These are phyloP conservation scores for Triticum dicoccoides DNA, from an alignment of 176 grass and related monocot species.

Conservation along the genomic window DNA sequence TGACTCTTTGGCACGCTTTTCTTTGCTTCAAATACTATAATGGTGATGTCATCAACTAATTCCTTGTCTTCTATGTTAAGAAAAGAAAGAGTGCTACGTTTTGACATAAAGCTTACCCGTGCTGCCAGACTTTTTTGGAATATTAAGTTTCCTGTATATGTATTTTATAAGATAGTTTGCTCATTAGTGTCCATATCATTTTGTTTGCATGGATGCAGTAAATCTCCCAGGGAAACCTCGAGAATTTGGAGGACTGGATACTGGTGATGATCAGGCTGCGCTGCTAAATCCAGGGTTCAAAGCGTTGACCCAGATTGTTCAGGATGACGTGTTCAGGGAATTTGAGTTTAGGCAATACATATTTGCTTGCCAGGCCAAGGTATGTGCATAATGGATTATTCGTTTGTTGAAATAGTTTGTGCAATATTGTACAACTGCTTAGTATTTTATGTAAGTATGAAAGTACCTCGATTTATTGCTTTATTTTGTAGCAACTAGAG, in stretches of 20 bases:
- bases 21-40: not conserved
- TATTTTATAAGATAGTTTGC: conserved; percentile 9
- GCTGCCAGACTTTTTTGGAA: not conserved
- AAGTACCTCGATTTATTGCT: conserved; percentile 6
- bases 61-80: conserved; percentile 10
- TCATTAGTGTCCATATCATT: conserved; percentile 24
- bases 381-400: conserved; percentile 40
- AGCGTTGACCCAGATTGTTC: conserved; percentile 82
- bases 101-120: not conserved
- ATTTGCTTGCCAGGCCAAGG: conserved; percentile 98
- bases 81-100: not conserved
- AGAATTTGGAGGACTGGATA: conserved; percentile 95
- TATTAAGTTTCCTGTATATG: conserved; percentile 8
- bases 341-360: conserved; percentile 99
- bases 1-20: not conserved
- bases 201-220: conserved; percentile 47
- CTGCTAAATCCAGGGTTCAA: conserved; percentile 90
- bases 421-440: conserved; percentile 12
- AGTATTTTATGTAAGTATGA: not conserved
- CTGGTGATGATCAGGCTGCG: conserved; percentile 90
- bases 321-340: conserved; percentile 92
- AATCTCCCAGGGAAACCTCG: conserved; percentile 72
- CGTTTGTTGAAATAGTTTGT: conserved; percentile 11
- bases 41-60: not conserved
- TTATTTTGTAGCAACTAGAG: not conserved